Evolutionary conservation across 352 stramenopile genomes (phyloP).

Genomic region (Pythium utonaiense): DNA sequence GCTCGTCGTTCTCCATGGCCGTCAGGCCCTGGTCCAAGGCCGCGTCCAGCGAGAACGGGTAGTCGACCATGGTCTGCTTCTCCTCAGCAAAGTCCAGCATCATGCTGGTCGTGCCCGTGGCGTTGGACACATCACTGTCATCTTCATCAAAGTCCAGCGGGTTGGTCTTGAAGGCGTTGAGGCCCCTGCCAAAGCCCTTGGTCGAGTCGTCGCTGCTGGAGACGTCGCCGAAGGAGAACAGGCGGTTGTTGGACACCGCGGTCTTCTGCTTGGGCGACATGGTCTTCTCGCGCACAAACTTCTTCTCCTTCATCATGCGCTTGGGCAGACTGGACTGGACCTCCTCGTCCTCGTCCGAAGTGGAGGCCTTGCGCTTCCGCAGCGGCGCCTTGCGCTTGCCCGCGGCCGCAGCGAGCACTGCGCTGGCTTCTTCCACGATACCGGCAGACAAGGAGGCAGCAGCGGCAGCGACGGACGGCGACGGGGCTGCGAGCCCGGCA

Average conservation of each 20-base stretch:
- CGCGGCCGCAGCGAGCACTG: constrained; percentile 5
- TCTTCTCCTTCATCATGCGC: constrained; percentile 65
- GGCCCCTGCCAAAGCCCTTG: constrained; percentile 26
- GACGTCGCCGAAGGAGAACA: constrained; percentile 37
- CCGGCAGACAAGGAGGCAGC: neutral
- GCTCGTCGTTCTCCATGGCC: constrained; percentile 76
- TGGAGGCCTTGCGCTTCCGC: constrained; percentile 59
- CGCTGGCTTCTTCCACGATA: neutral
- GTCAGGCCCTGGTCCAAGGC: constrained; percentile 57
- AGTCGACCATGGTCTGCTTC: constrained; percentile 49
- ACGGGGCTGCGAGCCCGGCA: neutral
- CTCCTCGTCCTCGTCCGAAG: constrained; percentile 26
- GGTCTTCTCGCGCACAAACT: constrained; percentile 47
- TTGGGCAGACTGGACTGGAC: constrained; percentile 58
- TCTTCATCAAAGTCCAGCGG: constrained; percentile 62
- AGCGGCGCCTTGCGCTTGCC: constrained; percentile 61
- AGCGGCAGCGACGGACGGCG: neutral
- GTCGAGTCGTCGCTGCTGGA: constrained; percentile 25
- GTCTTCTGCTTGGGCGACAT: constrained; percentile 80
- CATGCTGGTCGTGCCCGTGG: constrained; percentile 29
- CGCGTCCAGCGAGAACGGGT: constrained; percentile 47
- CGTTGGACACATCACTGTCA: constrained; percentile 41
- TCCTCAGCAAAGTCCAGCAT: constrained; percentile 81
- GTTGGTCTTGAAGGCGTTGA: constrained; percentile 32
- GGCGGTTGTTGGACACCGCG: constrained; percentile 36